phyloP scores from a whole-genome alignment of 441 rosid genomes.

The Euphorbia neoarborescens region DNA sequence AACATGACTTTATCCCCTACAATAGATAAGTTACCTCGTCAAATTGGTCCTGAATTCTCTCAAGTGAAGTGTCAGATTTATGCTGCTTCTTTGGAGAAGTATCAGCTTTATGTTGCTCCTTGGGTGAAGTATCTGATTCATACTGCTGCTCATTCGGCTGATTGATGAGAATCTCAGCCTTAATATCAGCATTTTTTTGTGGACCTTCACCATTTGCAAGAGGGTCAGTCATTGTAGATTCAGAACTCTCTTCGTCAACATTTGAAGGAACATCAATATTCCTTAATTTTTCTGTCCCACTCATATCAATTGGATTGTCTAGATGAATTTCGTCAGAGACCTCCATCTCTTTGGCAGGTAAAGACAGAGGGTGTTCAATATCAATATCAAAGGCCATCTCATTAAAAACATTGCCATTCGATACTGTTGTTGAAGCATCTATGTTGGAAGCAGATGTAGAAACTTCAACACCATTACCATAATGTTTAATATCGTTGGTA shows the following conservation, averaged over 20 bases:
- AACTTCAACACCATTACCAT: constrained; percentile 31
- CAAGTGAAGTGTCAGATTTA: background rate
- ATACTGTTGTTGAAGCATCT: constrained; percentile 28
- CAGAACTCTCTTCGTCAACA: constrained; percentile 40
- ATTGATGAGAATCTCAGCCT: constrained; percentile 35
- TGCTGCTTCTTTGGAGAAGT: background rate
- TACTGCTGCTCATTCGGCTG: constrained; percentile 39
- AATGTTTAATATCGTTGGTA: constrained; percentile 31
- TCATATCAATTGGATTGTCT: constrained; percentile 33
- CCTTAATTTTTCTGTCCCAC: constrained; percentile 24
- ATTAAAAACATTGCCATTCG: constrained; percentile 35
- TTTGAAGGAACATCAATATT: constrained; percentile 38
- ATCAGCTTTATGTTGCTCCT: background rate
- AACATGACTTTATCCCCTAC: constrained; percentile 11
- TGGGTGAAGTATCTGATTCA: constrained; percentile 37
- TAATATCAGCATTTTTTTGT: constrained; percentile 32
- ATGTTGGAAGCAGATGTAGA: constrained; percentile 28
- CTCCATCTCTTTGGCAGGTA: constrained; percentile 45
- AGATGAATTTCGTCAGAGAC: constrained; percentile 32
- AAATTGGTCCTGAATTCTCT: constrained; percentile 71
- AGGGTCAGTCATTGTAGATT: constrained; percentile 32
- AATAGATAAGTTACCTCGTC: constrained; percentile 60
- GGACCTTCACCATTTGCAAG: constrained; percentile 29
- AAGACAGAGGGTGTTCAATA: constrained; percentile 30
- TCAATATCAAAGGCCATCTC: constrained; percentile 39